Evolutionary conservation across 1,284 basidiomycete species (phyloP).

Genomic region (Cystobasidium sp.): DNA sequence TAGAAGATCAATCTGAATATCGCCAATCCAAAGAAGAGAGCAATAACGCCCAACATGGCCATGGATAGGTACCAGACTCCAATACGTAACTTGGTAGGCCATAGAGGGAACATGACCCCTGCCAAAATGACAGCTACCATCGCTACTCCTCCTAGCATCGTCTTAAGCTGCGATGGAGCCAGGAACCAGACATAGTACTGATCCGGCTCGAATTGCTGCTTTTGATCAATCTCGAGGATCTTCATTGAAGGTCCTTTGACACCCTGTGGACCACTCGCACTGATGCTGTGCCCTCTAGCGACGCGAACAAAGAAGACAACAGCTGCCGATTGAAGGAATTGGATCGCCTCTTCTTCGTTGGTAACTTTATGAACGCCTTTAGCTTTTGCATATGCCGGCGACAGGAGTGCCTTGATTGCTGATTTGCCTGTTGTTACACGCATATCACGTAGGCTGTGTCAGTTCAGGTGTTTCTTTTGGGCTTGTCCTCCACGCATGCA

Average conservation of each 20-base stretch:
- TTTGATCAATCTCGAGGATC: slow-evolving; percentile 74
- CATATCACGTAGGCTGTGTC: too few species aligned
- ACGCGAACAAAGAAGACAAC: slow-evolving; percentile 89
- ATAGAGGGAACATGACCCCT: slow-evolving; percentile 98
- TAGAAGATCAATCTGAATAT: slow-evolving; percentile 93
- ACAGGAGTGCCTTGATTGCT: slow-evolving; percentile 86
- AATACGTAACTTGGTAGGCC: slow-evolving; percentile 89
- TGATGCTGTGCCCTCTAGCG: slow-evolving; percentile 67
- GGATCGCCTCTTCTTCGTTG: slow-evolving; percentile 75
- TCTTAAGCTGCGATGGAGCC: slow-evolving; percentile 90
- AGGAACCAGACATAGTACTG: slow-evolving; percentile 97
- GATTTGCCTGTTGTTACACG: slow-evolving; percentile 72
- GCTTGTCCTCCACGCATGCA: not conserved
- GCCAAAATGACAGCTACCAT: slow-evolving; percentile 95
- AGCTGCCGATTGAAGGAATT: slow-evolving; percentile 65
- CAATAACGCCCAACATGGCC: slow-evolving; percentile 83
- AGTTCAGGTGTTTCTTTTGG: too few species aligned
- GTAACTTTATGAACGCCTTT: slow-evolving; percentile 80
- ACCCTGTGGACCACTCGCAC: slow-evolving; percentile 60
- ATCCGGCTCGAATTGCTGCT: slow-evolving; percentile 76
- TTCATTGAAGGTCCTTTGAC: slow-evolving; percentile 65
- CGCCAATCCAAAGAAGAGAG: slow-evolving; percentile 86
- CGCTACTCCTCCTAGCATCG: slow-evolving; percentile 85
- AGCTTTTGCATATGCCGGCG: slow-evolving; percentile 86
- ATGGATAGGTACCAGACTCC: slow-evolving; percentile 97